Evolutionary conservation across 148 eudicot species (phyloP).

Genomic region (Rhododendron henanense): DNA sequence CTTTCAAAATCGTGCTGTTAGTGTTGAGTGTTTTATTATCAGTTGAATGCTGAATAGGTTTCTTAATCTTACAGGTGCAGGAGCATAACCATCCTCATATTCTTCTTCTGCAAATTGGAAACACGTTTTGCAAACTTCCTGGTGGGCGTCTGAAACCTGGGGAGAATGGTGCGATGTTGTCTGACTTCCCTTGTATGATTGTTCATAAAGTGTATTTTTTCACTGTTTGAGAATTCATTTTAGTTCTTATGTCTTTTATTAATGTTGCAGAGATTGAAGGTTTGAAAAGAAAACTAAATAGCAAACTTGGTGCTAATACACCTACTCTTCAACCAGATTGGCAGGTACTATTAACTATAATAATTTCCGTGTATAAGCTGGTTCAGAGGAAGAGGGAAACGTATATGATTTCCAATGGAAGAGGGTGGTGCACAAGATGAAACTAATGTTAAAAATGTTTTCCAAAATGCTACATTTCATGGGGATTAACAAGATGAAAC

Average conservation of each 20-base stretch:
- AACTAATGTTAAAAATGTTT: not conserved
- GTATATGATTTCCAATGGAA: not conserved
- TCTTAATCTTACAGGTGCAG: conserved; percentile 56
- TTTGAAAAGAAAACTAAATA: conserved; percentile 63
- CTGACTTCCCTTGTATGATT: not conserved
- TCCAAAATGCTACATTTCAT: not conserved
- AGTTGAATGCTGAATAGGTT: not conserved
- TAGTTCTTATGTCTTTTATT: not conserved
- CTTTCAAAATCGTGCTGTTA: not conserved
- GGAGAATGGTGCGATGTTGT: conserved; percentile 56
- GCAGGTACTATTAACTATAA: conserved; percentile 44
- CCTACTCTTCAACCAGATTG: conserved; percentile 66
- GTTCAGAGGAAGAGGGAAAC: not conserved
- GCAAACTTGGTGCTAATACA: conserved; percentile 64
- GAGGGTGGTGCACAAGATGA: not conserved
- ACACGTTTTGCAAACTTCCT: conserved; percentile 92
- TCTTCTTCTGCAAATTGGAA: conserved; percentile 90
- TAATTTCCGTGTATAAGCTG: not conserved
- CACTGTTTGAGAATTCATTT: not conserved
- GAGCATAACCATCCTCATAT: conserved; percentile 90
- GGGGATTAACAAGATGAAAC: not conserved
- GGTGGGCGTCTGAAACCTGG: conserved; percentile 97
- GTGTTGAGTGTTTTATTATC: not conserved
- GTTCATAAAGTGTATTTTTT: not conserved
- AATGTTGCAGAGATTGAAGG: conserved; percentile 63